A percentile compares a stretch with the other conserved stretches of the same genome.
These are phyloP conservation scores for Sarocladiaceae sp. DNA, from an alignment of 2,329 filamentous ascomycete genomes.

Conservation along the genomic window DNA sequence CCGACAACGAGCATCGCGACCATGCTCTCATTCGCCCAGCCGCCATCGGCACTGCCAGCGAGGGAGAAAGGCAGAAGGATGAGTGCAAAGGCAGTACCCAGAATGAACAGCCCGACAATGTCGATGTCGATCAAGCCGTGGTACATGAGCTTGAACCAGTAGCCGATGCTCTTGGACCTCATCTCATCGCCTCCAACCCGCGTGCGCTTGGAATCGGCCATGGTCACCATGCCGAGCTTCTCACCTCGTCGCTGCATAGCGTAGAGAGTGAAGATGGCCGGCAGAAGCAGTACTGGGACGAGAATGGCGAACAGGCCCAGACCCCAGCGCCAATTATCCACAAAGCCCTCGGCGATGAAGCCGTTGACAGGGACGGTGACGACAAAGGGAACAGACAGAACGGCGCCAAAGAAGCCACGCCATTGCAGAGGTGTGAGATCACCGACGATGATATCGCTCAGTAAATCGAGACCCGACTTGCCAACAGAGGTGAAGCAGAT, in stretches of 20 bases:
- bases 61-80: conserved; percentile 61
- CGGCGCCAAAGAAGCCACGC: conserved; percentile 28
- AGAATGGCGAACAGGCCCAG: conserved; percentile 58
- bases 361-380: conserved; percentile 34
- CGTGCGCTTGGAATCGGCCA: conserved; percentile 23
- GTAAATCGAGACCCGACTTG: conserved; percentile 29
- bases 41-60: conserved; percentile 23
- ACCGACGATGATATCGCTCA: conserved; percentile 30
- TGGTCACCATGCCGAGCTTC: conserved; percentile 39
- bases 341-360: conserved; percentile 33
- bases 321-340: conserved; percentile 53
- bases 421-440: conserved; percentile 30
- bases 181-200: conserved; percentile 22
- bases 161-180: conserved; percentile 1
- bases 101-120: conserved; percentile 48
- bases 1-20: conserved; percentile 20
- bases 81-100: conserved; percentile 49
- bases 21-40: conserved; percentile 27
- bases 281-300: conserved; percentile 48
- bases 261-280: conserved; percentile 49
- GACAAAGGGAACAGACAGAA: conserved; percentile 22
- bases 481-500: conserved; percentile 30
- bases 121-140: conserved; percentile 51
- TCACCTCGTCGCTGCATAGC: conserved; percentile 53
- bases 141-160: conserved; percentile 16